Conservation (phyloP, 1,284 basidiomycete species). For the Phellopilus nigrolimitatus region DNA sequence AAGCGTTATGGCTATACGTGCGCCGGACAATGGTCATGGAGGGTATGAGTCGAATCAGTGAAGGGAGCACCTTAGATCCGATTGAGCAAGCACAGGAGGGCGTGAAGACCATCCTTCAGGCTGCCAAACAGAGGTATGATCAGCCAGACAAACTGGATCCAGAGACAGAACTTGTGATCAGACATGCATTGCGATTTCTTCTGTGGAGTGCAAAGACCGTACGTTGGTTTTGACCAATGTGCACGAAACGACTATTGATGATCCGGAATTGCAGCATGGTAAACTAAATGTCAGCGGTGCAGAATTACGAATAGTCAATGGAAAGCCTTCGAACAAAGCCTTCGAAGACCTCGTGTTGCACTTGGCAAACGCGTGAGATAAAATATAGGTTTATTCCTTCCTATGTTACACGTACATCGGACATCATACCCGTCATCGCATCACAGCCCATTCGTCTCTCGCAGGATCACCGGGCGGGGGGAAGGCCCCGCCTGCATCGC, state of each 20-base stretch:
- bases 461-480: constrained; percentile 62
- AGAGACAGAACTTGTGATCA: not conserved
- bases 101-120: not conserved
- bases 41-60: not conserved
- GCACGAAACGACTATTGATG: too few relatives aligned
- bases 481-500: constrained; percentile 42
- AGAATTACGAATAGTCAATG: too few relatives aligned
- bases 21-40: constrained; percentile 25
- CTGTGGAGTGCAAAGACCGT: not conserved
- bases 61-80: not conserved
- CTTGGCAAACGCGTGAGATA: too few relatives aligned
- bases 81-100: not conserved
- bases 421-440: too few relatives aligned
- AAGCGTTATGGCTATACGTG: constrained; percentile 59
- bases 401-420: too few relatives aligned
- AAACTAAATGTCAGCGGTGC: too few relatives aligned
- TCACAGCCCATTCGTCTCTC: constrained; percentile 59
- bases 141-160: not conserved
- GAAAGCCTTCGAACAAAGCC: too few relatives aligned
- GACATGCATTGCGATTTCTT: not conserved
- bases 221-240: not conserved
- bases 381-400: too few relatives aligned
- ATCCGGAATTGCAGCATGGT: too few relatives aligned
- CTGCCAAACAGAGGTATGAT: not conserved
- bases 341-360: too few relatives aligned